phyloP scores from a whole-genome alignment of 306 rosid genomes.

The Cucumis sativus region Cucumber_9930_V3 NC_026657.2:35745501-35746000 shows the following conservation, averaged over 20 bases:
- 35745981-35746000: conserved; percentile 12
- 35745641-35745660: conserved; percentile 58
- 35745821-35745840: conserved; percentile 22
- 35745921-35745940: conserved; percentile 31
- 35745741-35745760: conserved; percentile 35
- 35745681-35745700: conserved; percentile 24
- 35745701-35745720: conserved; percentile 22
- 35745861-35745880: conserved; percentile 49
- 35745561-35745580: conserved; percentile 40
- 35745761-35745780: conserved; percentile 36
- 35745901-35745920: conserved; percentile 36
- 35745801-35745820: conserved; percentile 23
- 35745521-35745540: conserved; percentile 63
- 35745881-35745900: conserved; percentile 38
- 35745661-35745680: conserved; percentile 44
- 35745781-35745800: conserved; percentile 28
- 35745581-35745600: conserved; percentile 23
- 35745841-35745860: conserved; percentile 25
- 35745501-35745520: conserved; percentile 44
- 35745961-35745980: conserved; percentile 41
- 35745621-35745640: conserved; percentile 22
- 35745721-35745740: conserved; percentile 20
- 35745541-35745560: conserved; percentile 49
- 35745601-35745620: conserved; percentile 19
- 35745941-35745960: conserved; percentile 42